phyloP scores from a whole-genome alignment of 805 yeast genomes.

The Blastobotrys attinorum region DNA sequence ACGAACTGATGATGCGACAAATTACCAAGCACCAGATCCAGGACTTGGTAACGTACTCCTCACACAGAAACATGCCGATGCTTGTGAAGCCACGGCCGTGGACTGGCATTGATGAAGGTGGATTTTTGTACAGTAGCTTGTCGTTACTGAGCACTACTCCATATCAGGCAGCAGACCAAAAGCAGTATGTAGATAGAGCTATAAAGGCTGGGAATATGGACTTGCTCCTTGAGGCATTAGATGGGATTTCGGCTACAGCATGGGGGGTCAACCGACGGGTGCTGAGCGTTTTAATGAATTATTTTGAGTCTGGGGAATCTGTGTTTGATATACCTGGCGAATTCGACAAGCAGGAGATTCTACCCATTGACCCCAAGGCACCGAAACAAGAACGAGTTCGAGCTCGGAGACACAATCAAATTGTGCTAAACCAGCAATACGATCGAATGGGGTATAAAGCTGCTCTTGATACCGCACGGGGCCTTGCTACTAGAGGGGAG shows the following conservation, averaged over 20 bases:
- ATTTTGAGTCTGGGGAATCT: constrained; percentile 78
- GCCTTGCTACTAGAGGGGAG: constrained; percentile 51
- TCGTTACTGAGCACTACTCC: constrained; percentile 30
- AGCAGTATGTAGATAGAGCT: constrained; percentile 79
- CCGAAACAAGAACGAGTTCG: not conserved
- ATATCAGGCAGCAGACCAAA: constrained; percentile 73
- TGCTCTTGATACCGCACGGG: constrained; percentile 77
- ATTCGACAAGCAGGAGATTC: constrained; percentile 2
- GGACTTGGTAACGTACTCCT: constrained; percentile 49
- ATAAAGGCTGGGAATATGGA: constrained; percentile 57
- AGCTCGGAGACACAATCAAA: not conserved
- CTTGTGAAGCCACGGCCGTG: constrained; percentile 79
- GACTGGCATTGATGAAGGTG: constrained; percentile 75
- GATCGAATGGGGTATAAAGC: constrained; percentile 4
- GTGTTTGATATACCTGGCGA: constrained; percentile 53
- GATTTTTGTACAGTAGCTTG: constrained; percentile 50
- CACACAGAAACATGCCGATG: constrained; percentile 81
- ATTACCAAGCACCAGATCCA: constrained; percentile 45
- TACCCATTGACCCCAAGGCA: not conserved
- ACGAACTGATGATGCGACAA: constrained; percentile 54
- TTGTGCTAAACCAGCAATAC: not conserved
- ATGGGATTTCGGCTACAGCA: constrained; percentile 74
- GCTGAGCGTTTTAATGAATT: constrained; percentile 57
- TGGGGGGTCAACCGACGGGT: constrained; percentile 82
- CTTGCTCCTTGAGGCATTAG: constrained; percentile 67